Conservation (phyloP, 1,284 basidiomycete species). For the Papiliotrema laurentii region DNA sequence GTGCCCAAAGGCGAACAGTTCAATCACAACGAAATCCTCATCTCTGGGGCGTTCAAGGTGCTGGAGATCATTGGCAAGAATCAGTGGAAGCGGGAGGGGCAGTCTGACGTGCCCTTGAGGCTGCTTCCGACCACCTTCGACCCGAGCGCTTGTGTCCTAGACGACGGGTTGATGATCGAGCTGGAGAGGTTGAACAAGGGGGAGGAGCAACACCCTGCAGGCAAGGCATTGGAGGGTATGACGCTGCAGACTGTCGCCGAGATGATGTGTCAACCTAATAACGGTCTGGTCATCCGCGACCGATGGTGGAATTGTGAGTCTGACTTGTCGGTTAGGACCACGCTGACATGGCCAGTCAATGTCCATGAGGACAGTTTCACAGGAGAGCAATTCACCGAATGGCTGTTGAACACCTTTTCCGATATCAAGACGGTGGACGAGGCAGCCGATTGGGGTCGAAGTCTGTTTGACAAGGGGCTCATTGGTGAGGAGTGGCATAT, state of each 20-base stretch:
- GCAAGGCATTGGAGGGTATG: constrained; percentile 37
- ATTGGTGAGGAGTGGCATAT: constrained; percentile 51
- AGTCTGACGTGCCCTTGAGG: constrained; percentile 56
- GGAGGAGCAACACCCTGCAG: constrained; percentile 29
- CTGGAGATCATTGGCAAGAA: constrained; percentile 79
- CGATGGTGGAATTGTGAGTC: constrained; percentile 43
- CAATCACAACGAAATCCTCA: constrained; percentile 78
- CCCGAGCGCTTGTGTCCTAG: constrained; percentile 69
- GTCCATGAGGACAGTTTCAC: constrained; percentile 62
- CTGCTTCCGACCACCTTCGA: constrained; percentile 76
- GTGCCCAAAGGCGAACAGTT: constrained; percentile 63
- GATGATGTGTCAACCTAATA: constrained; percentile 43
- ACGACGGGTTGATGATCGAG: constrained; percentile 69
- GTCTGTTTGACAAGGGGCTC: constrained; percentile 68
- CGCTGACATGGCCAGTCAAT: constrained; percentile 9
- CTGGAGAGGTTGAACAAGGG: constrained; percentile 61
- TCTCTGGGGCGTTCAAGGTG: constrained; percentile 86
- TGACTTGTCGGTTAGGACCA: not conserved
- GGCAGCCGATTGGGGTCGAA: constrained; percentile 70
- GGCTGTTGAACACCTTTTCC: constrained; percentile 78
- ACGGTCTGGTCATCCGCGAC: constrained; percentile 42
- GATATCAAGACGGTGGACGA: constrained; percentile 75
- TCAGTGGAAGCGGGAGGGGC: constrained; percentile 67
- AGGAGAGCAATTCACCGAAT: constrained; percentile 78
- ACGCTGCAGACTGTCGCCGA: constrained; percentile 36